Evolutionary conservation across 1,139 yeast genomes (phyloP), one percentile per base, ranked within the genome.

Genomic region (Nematodospora anomalae): DNA sequence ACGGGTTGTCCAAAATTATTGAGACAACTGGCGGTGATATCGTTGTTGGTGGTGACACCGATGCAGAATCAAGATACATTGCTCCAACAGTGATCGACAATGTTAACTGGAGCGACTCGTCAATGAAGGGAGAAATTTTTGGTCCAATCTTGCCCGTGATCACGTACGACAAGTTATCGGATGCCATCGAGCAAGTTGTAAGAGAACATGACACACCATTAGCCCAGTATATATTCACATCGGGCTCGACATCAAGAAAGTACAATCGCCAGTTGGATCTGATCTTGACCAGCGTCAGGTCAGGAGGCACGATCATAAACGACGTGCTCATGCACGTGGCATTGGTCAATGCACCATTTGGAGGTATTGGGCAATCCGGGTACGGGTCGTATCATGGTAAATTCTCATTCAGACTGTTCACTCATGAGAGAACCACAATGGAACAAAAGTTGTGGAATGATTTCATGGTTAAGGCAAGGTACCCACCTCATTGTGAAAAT

Each of bases 301-400:
- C 95, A 0, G 97, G 97, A 16, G 88, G 78, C 8, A 67, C 80
- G 11, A 58, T 79, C 32, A 66, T 87, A 44, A 88, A 89, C 54
- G 97, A 90, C 46, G 73, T 81, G 1, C 41, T 88, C 38, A 47
- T 87, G 52, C 96, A 89, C 44, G 89, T 78, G 30, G 90, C 78
- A 1, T 70, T 86, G 40, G 49, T 71, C n/a, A 72, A 74, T 41
- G 77, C 88, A 5, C 97, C 97, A 21, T 90, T 92, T 62, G 97
- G 97, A 28, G 98, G 98, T 26, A 64, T 89, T 41, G 97, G 97
- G 13, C 58, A 62, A 21, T 86, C 96, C 0, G 98, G 98, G 0
- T 63, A 68, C 38, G 90, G 90, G 9, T 75, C 80, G 22, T 89
- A 89, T 62, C 97, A 90, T 53, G 96, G 97, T 4, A 64, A 62